Conservation (phyloP, 768 basidiomycete genomes). For the Russula sp. region DNA sequence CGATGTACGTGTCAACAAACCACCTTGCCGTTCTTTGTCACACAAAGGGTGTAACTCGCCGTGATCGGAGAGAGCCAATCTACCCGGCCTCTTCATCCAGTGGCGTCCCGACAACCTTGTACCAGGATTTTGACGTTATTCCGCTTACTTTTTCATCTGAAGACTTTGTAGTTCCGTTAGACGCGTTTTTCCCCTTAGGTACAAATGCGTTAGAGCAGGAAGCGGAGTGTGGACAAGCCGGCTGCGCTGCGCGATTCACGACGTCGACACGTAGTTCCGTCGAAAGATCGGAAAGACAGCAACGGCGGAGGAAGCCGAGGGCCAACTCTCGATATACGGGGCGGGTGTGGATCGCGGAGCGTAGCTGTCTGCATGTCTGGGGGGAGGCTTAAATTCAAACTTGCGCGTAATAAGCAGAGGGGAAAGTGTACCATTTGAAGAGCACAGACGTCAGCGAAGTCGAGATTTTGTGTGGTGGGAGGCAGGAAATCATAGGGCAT, state of each 20-base stretch:
- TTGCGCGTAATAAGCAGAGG: background rate
- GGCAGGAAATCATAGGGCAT: conserved; percentile 71
- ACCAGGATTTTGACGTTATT: conserved; percentile 49
- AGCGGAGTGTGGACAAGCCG: conserved; percentile 60
- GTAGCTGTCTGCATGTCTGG: conserved; percentile 61
- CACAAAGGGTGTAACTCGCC: conserved; percentile 69
- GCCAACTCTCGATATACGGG: conserved; percentile 68
- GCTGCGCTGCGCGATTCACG: conserved; percentile 58
- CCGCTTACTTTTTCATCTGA: conserved; percentile 19
- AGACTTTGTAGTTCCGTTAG: conserved; percentile 3
- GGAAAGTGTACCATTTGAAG: conserved; percentile 56
- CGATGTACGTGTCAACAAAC: conserved; percentile 73
- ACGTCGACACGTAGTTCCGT: conserved; percentile 58
- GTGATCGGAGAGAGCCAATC: conserved; percentile 82
- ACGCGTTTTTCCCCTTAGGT: conserved; percentile 10
- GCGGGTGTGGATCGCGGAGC: conserved; percentile 59
- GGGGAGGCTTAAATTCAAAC: background rate
- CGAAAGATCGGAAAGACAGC: conserved; percentile 62
- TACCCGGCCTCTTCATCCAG: conserved; percentile 65
- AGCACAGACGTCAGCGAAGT: conserved; percentile 56
- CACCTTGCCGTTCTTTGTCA: conserved; percentile 71
- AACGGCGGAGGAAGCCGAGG: conserved; percentile 57
- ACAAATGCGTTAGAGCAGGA: conserved; percentile 41
- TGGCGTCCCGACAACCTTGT: conserved; percentile 64
- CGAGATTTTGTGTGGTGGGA: conserved; percentile 61